Evolutionary conservation across 2,329 filamentous ascomycete genomes (phyloP).

Genomic region (Atkinsonella texensis): DNA sequence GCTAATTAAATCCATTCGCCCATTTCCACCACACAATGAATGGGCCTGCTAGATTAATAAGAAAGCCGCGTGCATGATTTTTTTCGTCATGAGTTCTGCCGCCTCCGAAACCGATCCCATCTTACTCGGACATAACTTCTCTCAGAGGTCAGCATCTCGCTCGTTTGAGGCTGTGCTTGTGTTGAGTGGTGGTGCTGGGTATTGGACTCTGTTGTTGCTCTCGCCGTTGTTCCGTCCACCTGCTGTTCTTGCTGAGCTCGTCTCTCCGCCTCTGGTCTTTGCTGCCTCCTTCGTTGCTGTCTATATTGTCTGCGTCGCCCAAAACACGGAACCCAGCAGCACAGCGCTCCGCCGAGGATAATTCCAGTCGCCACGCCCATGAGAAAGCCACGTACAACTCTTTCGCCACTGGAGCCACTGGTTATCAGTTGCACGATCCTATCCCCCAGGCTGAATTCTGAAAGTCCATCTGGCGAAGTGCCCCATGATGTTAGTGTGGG

Average conservation of each 20-base stretch:
- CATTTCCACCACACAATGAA: neutral
- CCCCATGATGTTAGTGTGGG: constrained; percentile 7
- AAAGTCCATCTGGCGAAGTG: neutral
- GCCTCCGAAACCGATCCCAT: neutral
- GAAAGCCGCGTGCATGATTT: neutral
- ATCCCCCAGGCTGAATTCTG: constrained; percentile 14
- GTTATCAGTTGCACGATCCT: constrained; percentile 17
- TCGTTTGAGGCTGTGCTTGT: neutral
- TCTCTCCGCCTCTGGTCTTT: neutral
- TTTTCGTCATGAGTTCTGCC: neutral
- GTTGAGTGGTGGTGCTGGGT: neutral
- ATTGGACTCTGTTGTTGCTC: neutral
- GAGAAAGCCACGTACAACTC: constrained; percentile 21
- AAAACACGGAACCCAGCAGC: constrained; percentile 23
- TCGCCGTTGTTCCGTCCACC: neutral
- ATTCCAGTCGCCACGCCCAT: constrained; percentile 21
- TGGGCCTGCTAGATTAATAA: neutral
- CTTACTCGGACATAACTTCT: neutral
- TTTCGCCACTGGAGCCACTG: constrained; percentile 19
- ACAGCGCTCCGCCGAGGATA: constrained; percentile 19
- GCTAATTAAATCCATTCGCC: neutral
- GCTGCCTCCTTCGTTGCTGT: constrained; percentile 2
- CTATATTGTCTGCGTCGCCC: constrained; percentile 7
- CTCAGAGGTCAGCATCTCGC: neutral
- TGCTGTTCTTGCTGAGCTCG: neutral